Conservation (phyloP, 2,329 filamentous ascomycete species). For the Cytospora schulzeri region DNA sequence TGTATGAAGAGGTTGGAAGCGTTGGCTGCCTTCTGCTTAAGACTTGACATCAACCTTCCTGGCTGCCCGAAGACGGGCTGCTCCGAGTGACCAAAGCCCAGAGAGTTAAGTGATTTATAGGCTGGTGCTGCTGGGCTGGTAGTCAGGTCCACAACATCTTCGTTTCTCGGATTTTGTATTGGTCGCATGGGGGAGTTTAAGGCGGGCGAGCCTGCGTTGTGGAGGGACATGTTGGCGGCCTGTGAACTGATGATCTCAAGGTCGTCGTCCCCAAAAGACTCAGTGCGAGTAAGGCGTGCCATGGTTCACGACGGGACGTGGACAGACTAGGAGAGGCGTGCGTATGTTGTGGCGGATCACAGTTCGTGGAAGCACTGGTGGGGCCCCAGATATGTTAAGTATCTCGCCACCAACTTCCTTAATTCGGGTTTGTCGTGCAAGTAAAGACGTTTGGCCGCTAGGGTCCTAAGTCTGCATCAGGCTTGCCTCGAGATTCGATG, state of each 20-base stretch:
- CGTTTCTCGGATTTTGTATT: constrained; percentile 36
- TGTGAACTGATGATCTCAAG: constrained; percentile 41
- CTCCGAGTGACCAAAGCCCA: constrained; percentile 30
- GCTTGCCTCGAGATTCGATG: background rate
- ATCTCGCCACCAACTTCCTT: background rate
- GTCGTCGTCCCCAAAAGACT: constrained; percentile 41
- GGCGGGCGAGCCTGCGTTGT: constrained; percentile 20
- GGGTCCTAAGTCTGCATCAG: background rate
- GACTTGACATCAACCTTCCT: constrained; percentile 49
- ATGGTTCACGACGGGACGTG: constrained; percentile 22
- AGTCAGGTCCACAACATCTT: constrained; percentile 36
- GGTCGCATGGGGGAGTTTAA: constrained; percentile 43
- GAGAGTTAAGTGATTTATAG: constrained; percentile 19
- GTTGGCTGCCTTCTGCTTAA: constrained; percentile 57
- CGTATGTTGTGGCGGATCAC: constrained; percentile 31
- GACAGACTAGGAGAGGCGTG: constrained; percentile 21
- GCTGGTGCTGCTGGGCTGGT: constrained; percentile 32
- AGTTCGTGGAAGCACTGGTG: constrained; percentile 33
- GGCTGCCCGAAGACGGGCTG: constrained; percentile 42
- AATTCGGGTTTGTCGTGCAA: background rate
- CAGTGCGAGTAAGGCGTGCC: constrained; percentile 34
- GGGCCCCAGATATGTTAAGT: constrained; percentile 25
- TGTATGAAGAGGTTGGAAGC: constrained; percentile 50
- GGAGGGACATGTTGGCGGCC: constrained; percentile 31
- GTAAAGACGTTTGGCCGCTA: background rate